These are phyloP conservation scores for Beauveria rudraprayagi DNA, from an alignment of 2,329 filamentous ascomycete genomes.

Conservation along the genomic window DNA sequence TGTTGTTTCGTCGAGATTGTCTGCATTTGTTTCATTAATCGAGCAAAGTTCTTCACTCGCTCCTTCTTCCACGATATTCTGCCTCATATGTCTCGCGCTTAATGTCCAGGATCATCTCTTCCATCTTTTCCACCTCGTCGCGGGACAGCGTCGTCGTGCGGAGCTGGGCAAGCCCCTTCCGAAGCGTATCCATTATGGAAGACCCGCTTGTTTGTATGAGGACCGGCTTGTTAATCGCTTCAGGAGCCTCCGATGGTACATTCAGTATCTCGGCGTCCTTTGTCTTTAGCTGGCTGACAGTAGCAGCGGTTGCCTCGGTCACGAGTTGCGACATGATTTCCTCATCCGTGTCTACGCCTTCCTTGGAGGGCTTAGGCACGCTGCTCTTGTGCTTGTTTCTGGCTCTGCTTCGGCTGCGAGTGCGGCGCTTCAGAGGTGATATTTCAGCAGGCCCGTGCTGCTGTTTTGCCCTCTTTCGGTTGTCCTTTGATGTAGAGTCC, in stretches of 20 bases:
- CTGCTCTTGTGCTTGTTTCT: conserved; percentile 2
- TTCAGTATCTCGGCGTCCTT: conserved; percentile 15
- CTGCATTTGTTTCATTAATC: not conserved
- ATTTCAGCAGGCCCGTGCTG: not conserved
- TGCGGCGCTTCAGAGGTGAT: not conserved
- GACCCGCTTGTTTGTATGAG: not conserved
- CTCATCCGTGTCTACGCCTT: conserved; percentile 30
- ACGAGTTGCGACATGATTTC: conserved; percentile 34
- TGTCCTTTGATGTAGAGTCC: not conserved
- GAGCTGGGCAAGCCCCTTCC: conserved; percentile 45
- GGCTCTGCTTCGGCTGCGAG: not conserved
- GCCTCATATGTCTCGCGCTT: conserved; percentile 67
- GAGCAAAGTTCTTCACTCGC: not conserved
- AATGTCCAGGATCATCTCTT: conserved; percentile 73
- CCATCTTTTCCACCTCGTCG: conserved; percentile 60
- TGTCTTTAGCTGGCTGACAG: conserved; percentile 23
- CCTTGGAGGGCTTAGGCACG: conserved; percentile 5
- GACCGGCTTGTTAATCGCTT: not conserved
- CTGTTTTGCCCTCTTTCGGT: not conserved
- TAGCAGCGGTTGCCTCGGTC: conserved; percentile 32
- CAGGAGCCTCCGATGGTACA: conserved; percentile 13
- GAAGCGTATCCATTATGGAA: conserved; percentile 26
- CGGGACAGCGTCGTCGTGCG: conserved; percentile 51
- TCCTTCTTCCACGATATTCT: conserved; percentile 44
- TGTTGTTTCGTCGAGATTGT: not conserved